These are phyloP conservation scores for Trichoderma aggressivum DNA, from an alignment of 2,329 filamentous ascomycete species.

Conservation along the genomic window DNA sequence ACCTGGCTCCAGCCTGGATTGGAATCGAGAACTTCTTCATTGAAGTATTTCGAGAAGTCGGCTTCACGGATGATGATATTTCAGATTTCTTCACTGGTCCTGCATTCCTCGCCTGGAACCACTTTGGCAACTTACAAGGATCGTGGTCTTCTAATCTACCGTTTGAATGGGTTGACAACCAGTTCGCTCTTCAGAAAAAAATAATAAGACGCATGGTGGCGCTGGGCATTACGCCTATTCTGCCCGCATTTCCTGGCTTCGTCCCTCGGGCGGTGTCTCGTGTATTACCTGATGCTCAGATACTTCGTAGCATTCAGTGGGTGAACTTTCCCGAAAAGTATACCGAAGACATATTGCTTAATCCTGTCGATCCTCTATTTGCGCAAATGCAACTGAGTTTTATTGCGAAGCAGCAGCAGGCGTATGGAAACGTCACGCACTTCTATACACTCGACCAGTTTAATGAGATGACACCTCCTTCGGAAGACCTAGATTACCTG, in stretches of 20 bases:
- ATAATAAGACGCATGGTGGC: background rate
- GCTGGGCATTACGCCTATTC: background rate
- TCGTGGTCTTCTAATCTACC: constrained; percentile 46
- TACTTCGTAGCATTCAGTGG: background rate
- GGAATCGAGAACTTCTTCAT: constrained; percentile 48
- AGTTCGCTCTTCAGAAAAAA: background rate
- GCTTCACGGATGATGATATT: constrained; percentile 37
- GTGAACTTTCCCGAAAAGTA: background rate
- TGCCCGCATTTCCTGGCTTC: background rate
- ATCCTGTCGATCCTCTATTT: background rate
- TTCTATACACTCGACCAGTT: background rate
- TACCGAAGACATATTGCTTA: background rate
- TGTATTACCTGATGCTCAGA: background rate
- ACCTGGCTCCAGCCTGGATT: constrained; percentile 49
- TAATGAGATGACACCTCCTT: background rate
- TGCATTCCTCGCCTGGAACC: constrained; percentile 50
- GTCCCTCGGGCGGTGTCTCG: background rate
- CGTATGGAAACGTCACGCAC: background rate
- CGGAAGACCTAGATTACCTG: background rate
- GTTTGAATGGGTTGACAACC: constrained; percentile 29
- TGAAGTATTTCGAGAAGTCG: background rate
- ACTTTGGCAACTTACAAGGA: constrained; percentile 50
- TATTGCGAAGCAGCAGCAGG: background rate
- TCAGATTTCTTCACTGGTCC: constrained; percentile 45
- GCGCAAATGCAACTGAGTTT: background rate